phyloP scores from a whole-genome alignment of 805 yeast genomes.

The Trichomonascus vanleenenianus region DNA sequence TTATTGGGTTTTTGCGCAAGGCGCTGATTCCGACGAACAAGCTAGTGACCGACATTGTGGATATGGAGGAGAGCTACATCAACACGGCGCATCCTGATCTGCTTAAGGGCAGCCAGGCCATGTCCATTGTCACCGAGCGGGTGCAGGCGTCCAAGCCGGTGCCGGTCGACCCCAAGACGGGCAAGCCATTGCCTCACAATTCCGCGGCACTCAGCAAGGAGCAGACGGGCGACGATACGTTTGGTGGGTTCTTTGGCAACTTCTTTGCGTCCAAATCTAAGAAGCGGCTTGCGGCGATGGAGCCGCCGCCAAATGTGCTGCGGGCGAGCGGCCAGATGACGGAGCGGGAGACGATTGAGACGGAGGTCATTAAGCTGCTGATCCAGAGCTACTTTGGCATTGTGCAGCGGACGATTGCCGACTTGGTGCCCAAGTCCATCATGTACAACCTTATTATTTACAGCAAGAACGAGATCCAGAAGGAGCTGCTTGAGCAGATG shows the following conservation, averaged over 20 bases:
- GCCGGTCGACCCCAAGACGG: constrained; percentile 85
- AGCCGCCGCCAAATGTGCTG: constrained; percentile 91
- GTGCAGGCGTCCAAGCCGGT: constrained; percentile 67
- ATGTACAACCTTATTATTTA: constrained; percentile 82
- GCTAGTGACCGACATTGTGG: constrained; percentile 76
- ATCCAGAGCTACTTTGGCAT: constrained; percentile 85
- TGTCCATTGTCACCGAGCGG: constrained; percentile 83
- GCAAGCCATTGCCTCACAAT: constrained; percentile 56
- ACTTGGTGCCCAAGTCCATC: constrained; percentile 88
- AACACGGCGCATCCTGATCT: constrained; percentile 98
- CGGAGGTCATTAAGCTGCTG: constrained; percentile 89
- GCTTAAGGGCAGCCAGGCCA: constrained; percentile 89
- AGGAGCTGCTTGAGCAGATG: constrained; percentile 78
- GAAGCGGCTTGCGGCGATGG: constrained; percentile 89
- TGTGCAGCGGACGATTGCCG: constrained; percentile 89
- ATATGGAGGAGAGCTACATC: constrained; percentile 83
- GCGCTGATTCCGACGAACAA: constrained; percentile 78
- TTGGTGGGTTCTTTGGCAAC: constrained; percentile 88
- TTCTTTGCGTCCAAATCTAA: constrained; percentile 88
- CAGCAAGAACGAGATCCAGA: constrained; percentile 82
- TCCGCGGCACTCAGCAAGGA: constrained; percentile 16
- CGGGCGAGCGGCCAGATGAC: constrained; percentile 89
- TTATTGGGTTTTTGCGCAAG: constrained; percentile 72
- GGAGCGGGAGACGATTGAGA: constrained; percentile 91
- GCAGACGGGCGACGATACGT: constrained; percentile 37